Evolutionary conservation across 2,329 filamentous ascomycete genomes (phyloP), one percentile per base, ranked within the genome.

Genomic region (Botryotinia narcissicola): DNA sequence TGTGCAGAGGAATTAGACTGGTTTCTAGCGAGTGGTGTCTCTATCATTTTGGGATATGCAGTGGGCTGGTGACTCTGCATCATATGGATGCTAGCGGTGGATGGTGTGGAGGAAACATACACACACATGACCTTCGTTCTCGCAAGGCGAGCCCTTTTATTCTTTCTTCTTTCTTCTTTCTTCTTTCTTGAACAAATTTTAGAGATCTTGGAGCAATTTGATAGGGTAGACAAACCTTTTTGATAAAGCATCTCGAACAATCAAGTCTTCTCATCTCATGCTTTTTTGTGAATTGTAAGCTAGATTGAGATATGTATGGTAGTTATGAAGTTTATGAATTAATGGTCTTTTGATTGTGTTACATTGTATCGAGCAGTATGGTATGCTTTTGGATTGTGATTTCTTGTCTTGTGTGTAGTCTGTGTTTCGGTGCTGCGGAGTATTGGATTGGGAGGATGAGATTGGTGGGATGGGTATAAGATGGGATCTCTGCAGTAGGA

Each of bases 81-180:
- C 5, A 4, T 29, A n/a, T 12, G 32, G 20, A n/a, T 16, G 35
- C 5, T 29, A 29, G 25, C 8, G 5, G 14, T 57, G n/a, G 51
- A 8, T 57, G n/a, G n/a, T 32, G 14, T 57, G 37, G 29, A 42
- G 66, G 66, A 42, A 37, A 32, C 40, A 37, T 35, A 35, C n/a
- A 22, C 40, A 29, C 22, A 42, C 48, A 57, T 37, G 29, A 57
- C 14, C 0, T 68, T 68, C 66, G 9, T 68, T 68, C 66, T 68
- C 48, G 48, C 66, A 32, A 68, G 66, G 16, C 66, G 66, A 68
- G 66, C 66, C 66, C 48, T 37, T 54, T 68, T 37, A 29, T 48
- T 51, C 25, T 4, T 51, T 40, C 40, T 40, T 3, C 40, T 4
- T 51, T 40, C 40, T 40, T 3, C 40, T 4, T 54, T 25, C 25